Conservation (phyloP, 106 monocot species). For the Dendrobium catenatum region DNA sequence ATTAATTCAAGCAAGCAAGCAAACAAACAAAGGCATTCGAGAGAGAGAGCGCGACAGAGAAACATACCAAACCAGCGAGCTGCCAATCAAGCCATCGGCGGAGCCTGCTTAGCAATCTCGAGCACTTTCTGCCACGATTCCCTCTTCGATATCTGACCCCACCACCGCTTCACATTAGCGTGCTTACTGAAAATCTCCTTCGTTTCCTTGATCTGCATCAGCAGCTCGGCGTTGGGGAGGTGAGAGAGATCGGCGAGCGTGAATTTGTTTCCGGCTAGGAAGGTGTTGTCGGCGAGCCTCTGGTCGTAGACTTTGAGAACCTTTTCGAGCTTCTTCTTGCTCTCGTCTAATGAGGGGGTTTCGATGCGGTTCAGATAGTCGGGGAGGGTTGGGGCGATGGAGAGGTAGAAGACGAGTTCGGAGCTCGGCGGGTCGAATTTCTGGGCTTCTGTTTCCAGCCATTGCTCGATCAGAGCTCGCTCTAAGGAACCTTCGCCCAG, state of each 20-base stretch:
- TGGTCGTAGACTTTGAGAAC: slow-evolving; percentile 46
- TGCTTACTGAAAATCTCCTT: slow-evolving; percentile 21
- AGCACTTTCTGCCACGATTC: slow-evolving; percentile 58
- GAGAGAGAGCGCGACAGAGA: not conserved
- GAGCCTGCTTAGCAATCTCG: slow-evolving; percentile 23
- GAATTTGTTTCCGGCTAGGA: slow-evolving; percentile 47
- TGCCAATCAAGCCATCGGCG: slow-evolving; percentile 5
- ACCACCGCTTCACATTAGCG: slow-evolving; percentile 50
- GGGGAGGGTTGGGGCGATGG: slow-evolving; percentile 19
- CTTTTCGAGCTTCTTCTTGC: slow-evolving; percentile 20
- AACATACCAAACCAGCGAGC: not conserved
- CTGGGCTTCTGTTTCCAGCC: slow-evolving; percentile 41
- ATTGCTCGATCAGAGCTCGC: slow-evolving; percentile 37
- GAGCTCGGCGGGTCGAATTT: slow-evolving; percentile 38
- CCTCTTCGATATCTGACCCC: slow-evolving; percentile 39
- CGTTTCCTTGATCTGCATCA: slow-evolving; percentile 17
- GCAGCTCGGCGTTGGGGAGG: slow-evolving; percentile 45
- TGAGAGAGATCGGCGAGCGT: slow-evolving; percentile 59
- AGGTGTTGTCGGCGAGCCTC: slow-evolving; percentile 29
- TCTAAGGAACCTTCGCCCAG: slow-evolving; percentile 21
- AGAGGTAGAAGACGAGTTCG: slow-evolving; percentile 37
- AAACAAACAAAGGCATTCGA: not conserved
- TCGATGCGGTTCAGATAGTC: not conserved
- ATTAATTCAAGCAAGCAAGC: not conserved
- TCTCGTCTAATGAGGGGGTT: slow-evolving; percentile 4